Evolutionary conservation across 1,139 yeast genomes (phyloP), one percentile per base, ranked within the genome.

Genomic region (Taphrina communis): DNA sequence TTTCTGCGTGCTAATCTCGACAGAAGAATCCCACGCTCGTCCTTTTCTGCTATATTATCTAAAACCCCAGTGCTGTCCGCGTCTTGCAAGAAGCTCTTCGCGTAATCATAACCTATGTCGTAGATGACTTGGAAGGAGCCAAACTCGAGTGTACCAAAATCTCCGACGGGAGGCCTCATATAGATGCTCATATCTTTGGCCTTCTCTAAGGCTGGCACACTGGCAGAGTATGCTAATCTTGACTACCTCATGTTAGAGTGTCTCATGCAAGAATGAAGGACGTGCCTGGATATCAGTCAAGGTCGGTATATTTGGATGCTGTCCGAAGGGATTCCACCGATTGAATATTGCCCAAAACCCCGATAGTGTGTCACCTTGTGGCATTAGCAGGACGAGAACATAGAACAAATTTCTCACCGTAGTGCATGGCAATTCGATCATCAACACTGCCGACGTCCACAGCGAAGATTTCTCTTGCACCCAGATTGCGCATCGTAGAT

Each of bases 361-460:
- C 70, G 95, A 89, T 58, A 94, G 80, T 0, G 97, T 88, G 76
- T 94, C 99, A 39, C 62, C 62, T 58, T 12, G 36, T n/a, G 11
- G n/a, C 58, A 6, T 44, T 7, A 44, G 38, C 17, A 25, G 38
- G n/a, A 19, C 8, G 21, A 2, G 31, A 11, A 17, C 42, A 12
- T 4, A 17, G n/a, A 44, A 7, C 2, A 7, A 44, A 44, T 14
- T 44, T 44, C 21, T 31, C 31, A 3, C 99, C 99, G 77, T 92
- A 94, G 63, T 83, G 82, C 94, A 90, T 87, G 2, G 96, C 96
- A 0, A 96, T 88, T 65, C 94, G 83, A 74, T 93, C 98, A 77
- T 94, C 98, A 11, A 88, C 89, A 1, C 97, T 89, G 0, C 99
- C 99, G 56, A 94, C 99, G 78, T 94, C 99, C n/a, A 93, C 95